Evolutionary conservation across 306 rosid genomes (phyloP).

Genomic region (Luffa acutangula): DNA sequence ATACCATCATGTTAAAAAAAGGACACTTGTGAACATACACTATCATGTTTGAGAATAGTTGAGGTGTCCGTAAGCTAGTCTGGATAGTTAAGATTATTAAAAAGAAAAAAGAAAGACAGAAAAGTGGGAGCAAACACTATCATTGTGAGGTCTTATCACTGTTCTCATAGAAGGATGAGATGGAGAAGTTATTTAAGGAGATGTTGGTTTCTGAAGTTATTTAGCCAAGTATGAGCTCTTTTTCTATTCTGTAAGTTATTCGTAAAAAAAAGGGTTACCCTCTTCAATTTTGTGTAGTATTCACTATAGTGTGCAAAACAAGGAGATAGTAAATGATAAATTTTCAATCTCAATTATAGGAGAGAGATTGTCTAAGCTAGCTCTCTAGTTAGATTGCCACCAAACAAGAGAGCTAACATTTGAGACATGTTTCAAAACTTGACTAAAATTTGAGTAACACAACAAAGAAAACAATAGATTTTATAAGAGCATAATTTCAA

Average conservation of each 20-base stretch:
- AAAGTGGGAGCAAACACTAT: not conserved
- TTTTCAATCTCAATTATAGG: not conserved
- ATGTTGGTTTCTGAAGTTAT: not conserved
- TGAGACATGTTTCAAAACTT: not conserved
- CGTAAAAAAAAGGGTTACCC: not conserved
- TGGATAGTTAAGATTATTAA: too few relatives aligned
- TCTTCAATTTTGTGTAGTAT: too few relatives aligned
- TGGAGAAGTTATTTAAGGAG: not conserved
- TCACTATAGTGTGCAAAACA: not conserved
- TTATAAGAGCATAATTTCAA: not conserved
- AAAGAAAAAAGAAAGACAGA: not conserved
- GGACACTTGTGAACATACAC: too few relatives aligned
- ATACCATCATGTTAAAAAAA: too few relatives aligned
- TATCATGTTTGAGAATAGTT: not conserved
- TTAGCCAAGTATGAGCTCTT: not conserved
- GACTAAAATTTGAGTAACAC: not conserved
- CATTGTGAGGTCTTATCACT: not conserved
- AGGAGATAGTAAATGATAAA: not conserved
- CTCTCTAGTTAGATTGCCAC: not conserved
- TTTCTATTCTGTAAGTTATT: not conserved
- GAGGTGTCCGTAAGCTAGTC: not conserved
- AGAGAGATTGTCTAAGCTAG: not conserved
- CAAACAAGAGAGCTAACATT: not conserved
- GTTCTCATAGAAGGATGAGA: not conserved
- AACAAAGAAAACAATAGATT: not conserved